Base-by-base conservation (phyloP, 805 yeast genomes). In the Kluyveromyces nonfermentans region DNA sequence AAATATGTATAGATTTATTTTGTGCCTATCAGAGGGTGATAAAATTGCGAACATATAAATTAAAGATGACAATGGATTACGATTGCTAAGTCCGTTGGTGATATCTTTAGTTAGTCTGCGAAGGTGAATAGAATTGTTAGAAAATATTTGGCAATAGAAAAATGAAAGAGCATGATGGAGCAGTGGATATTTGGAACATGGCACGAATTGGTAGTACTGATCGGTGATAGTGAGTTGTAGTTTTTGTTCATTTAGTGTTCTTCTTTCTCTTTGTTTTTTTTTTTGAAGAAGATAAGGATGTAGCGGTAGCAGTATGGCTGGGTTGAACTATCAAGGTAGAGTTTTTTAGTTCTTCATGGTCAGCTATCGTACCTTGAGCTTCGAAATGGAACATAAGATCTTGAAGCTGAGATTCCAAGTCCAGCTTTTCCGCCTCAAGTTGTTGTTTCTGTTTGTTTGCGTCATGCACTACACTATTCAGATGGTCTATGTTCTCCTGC, bases 341-440 rank as follows among this genome's bases (percentile, higher is more conserved):
- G 49, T 86, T 81, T 51, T 69, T 77, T 14, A 82, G 81, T 31
- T 82, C 90, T 10, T 82, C 82, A 3, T 79, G 73, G 18, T 85
- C 84, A 54, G 78, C 75, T 53, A 86, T 74, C 62, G 82, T 84
- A 44, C 79, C 82, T 56, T 77, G 84, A 0, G 84, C 72, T 46
- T 83, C 90, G 33, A 87, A 62, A 55, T 70, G 85, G 49, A 85
- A 82, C 95, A 88, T 85, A 42, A 87, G 60, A 59, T 87, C 96
- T 22, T 71, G 75, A 3, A 78, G 78, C 57, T 82, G 85, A 34
- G 80, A 86, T 36, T 71, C 59, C 25, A 82, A 56, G 2, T 77
- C 85, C 9, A 56, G 57, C 10, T 74, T 78, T 39, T 71, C 65
- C 2, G 46, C 46, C 35, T 63, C 61, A 21, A 78, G 45, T 17